Percentiles rank a stretch among this genome's conserved stretches.
Evolutionary conservation across 2,329 filamentous ascomycete genomes (phyloP).

Genomic region (Xylariaceae sp.): DNA sequence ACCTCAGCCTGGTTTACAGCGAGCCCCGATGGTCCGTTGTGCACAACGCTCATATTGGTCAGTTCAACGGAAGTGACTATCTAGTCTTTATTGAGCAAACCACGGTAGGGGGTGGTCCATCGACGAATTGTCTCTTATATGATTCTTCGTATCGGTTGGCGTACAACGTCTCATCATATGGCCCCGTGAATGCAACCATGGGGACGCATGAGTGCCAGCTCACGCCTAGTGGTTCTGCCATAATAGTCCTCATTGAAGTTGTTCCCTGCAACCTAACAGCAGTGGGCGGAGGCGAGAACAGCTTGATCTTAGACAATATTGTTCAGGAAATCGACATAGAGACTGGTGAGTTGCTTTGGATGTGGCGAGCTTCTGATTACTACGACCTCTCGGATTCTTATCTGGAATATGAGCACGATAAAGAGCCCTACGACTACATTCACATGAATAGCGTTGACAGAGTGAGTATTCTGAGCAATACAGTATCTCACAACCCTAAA

Average conservation of each 20-base stretch:
- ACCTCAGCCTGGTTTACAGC: slow-evolving; percentile 47
- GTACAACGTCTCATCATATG: slow-evolving; percentile 27
- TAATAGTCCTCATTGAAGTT: slow-evolving; percentile 32
- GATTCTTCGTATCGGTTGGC: slow-evolving; percentile 34
- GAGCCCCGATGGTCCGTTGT: slow-evolving; percentile 31
- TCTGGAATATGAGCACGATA: slow-evolving; percentile 1
- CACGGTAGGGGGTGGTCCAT: slow-evolving; percentile 1
- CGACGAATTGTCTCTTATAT: slow-evolving; percentile 28
- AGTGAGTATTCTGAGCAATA: slow-evolving; percentile 4
- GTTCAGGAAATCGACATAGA: slow-evolving; percentile 30
- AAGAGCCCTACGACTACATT: slow-evolving; percentile 22
- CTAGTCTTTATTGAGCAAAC: slow-evolving; percentile 23
- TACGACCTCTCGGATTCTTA: slow-evolving; percentile 25
- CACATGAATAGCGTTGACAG: slow-evolving; percentile 31
- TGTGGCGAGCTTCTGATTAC: slow-evolving; percentile 27
- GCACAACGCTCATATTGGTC: slow-evolving; percentile 22
- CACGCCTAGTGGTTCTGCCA: slow-evolving; percentile 30
- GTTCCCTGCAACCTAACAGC: slow-evolving; percentile 22
- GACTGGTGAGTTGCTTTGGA: slow-evolving; percentile 26
- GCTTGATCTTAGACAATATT: slow-evolving; percentile 25
- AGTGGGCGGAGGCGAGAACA: slow-evolving; percentile 20
- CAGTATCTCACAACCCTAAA: no score
- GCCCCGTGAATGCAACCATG: slow-evolving; percentile 9
- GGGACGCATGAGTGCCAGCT: slow-evolving; percentile 36
- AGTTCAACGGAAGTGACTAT: slow-evolving; percentile 21